Conservation (phyloP, 176 grass and related monocot genomes). For the Themeda triandra region DNA sequence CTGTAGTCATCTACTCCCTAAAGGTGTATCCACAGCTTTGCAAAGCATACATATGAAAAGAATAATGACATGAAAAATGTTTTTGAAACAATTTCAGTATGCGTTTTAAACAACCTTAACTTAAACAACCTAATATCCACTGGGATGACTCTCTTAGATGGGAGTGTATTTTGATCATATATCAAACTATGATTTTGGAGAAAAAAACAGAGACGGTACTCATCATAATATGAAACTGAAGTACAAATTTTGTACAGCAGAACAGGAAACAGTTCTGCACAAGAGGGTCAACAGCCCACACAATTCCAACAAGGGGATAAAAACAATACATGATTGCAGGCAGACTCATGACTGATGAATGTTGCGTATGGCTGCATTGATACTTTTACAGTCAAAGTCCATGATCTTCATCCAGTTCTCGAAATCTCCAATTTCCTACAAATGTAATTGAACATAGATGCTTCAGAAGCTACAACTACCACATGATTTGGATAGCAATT, state of each 20-base stretch:
- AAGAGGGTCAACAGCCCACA: background rate
- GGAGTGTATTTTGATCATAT: no score
- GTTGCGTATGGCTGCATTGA: constrained; percentile 68
- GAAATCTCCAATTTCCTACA: constrained; percentile 73
- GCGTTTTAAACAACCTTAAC: background rate
- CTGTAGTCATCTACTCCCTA: background rate
- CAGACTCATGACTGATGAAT: constrained; percentile 53
- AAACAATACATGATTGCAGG: background rate
- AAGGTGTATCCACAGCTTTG: background rate
- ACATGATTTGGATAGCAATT: background rate
- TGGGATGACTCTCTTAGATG: no score
- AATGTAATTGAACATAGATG: no score
- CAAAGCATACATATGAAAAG: background rate
- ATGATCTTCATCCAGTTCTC: constrained; percentile 86
- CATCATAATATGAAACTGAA: background rate
- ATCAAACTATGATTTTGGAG: no score
- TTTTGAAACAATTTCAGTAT: background rate
- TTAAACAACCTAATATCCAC: background rate
- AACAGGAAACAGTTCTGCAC: background rate
- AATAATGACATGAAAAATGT: constrained; percentile 11
- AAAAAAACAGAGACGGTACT: background rate
- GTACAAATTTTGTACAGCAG: background rate
- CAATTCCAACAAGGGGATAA: background rate
- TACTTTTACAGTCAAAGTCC: constrained; percentile 78
- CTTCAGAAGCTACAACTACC: background rate